Base-by-base conservation (phyloP, 192 early-diverging fungal species). In the Linnemannia schmuckeri region DNA sequence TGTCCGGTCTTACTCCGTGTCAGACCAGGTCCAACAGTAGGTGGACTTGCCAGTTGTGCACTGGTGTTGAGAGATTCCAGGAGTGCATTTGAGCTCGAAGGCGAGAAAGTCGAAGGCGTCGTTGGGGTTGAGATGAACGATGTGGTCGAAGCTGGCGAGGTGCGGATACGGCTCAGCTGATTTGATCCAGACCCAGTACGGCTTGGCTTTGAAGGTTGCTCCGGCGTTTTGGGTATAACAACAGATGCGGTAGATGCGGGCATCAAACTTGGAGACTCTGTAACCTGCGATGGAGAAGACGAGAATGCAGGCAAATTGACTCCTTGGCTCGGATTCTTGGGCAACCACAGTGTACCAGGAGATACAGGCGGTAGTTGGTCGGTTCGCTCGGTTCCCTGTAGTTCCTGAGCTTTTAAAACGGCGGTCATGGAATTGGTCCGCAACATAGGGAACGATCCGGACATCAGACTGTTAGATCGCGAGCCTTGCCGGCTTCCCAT, bases 41-140 rank as follows among this genome's bases (percentile, higher is more conserved):
- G 44, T 4, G 84, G 80, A 9, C 66, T 87, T 5, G 74, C 68
- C 15, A 87, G 38, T 17, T 87, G 85, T 18, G 76, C 57, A 38
- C 72, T 86, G 4, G 83, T 57, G 22, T 70, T 76, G 30, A 86
- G 54, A 0, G 83, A 86, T 3, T 86, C 83, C 46, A 86, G 47
- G 1, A 85, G 57, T 7, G 83, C 79, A 42, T 76, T 76, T 4
- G 74, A 70, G 41, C 75, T 77, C 13, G 75, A 79, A 9, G 85
- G 77, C 24, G 85, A 81, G 42, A 87, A 87, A 0, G 85, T 87
- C 3, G 79, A 81, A 0, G 85, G 85, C 0, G 85, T 87, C 17
- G 85, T 87, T 0, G 85, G 85, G 0, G 79, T 87, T 17, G 85
- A 81, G 42, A 87, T 87, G 27, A 79, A 87, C 38, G 80, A 81